A percentile compares a stretch with the other conserved stretches of the same genome.
Evolutionary conservation across 768 basidiomycete genomes (phyloP).

Genomic region (Tulasnella sp.): DNA sequence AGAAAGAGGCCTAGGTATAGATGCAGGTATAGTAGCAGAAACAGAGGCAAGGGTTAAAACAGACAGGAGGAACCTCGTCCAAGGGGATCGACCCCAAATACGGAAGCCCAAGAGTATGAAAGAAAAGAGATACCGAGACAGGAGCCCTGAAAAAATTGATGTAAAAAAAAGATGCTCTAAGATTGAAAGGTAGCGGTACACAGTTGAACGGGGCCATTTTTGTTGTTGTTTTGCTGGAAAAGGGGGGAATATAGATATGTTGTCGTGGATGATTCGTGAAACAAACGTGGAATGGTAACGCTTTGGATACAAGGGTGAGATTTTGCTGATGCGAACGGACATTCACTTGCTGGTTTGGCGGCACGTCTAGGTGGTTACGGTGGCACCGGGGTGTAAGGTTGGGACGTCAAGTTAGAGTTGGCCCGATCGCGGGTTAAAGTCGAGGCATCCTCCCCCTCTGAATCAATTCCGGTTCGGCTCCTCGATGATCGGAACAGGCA

Average conservation of each 20-base stretch:
- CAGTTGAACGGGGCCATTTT: not conserved
- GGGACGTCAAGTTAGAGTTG: no score
- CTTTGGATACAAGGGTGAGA: not conserved
- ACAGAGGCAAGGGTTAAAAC: not conserved
- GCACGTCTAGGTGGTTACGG: no score
- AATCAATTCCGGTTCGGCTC: not conserved
- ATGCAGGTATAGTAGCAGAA: not conserved
- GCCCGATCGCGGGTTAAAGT: no score
- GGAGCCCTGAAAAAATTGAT: not conserved
- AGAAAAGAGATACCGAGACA: not conserved
- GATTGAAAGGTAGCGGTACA: not conserved
- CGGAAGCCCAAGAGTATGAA: not conserved
- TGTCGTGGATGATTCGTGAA: constrained; percentile 8
- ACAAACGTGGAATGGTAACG: not conserved
- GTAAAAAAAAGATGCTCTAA: not conserved
- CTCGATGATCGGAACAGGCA: constrained; percentile 12
- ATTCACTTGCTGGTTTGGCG: not conserved
- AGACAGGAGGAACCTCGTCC: not conserved
- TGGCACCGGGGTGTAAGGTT: no score
- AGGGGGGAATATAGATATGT: not conserved
- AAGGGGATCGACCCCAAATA: not conserved
- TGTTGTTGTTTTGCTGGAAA: not conserved
- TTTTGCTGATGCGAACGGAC: not conserved
- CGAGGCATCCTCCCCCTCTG: not conserved
- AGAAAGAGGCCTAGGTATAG: not conserved